phyloP scores from a whole-genome alignment of 768 basidiomycete genomes.

The Kwoniella bestiolae region DNA sequence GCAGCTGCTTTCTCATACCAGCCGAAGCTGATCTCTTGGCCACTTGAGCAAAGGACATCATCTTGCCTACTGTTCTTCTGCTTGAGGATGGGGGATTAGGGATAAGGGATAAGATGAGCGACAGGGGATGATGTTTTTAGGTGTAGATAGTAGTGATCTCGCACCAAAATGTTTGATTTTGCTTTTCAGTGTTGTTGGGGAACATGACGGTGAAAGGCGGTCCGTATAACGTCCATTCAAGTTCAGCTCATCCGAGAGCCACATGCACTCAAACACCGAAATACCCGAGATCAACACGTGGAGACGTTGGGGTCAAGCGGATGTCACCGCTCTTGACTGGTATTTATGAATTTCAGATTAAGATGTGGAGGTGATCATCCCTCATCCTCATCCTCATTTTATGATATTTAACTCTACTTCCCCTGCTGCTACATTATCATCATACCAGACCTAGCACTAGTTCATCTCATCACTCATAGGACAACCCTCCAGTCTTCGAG shows the following conservation, averaged over 20 bases:
- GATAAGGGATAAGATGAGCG: neutral
- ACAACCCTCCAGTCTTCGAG: no score
- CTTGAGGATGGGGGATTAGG: neutral
- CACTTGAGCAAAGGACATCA: conserved; percentile 52
- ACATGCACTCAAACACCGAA: neutral
- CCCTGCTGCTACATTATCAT: no score
- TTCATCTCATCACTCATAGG: no score
- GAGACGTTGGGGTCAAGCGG: neutral
- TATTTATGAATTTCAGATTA: no score
- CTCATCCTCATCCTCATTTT: no score
- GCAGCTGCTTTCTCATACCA: conserved; percentile 43
- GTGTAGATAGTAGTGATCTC: neutral
- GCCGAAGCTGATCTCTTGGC: conserved; percentile 41
- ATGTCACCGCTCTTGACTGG: no score
- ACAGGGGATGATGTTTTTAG: no score
- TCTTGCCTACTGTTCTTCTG: conserved; percentile 18
- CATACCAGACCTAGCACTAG: no score
- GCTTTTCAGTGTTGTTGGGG: neutral
- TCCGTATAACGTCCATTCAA: neutral
- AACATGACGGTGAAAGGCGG: neutral
- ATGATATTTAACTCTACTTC: no score
- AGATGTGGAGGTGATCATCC: no score
- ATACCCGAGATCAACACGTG: no score
- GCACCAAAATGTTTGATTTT: neutral
- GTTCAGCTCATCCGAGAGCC: neutral